A percentile compares a stretch with the other conserved stretches of the same genome.
phyloP scores from a whole-genome alignment of 768 basidiomycete genomes.

The Lactifluus subvellereus region DNA sequence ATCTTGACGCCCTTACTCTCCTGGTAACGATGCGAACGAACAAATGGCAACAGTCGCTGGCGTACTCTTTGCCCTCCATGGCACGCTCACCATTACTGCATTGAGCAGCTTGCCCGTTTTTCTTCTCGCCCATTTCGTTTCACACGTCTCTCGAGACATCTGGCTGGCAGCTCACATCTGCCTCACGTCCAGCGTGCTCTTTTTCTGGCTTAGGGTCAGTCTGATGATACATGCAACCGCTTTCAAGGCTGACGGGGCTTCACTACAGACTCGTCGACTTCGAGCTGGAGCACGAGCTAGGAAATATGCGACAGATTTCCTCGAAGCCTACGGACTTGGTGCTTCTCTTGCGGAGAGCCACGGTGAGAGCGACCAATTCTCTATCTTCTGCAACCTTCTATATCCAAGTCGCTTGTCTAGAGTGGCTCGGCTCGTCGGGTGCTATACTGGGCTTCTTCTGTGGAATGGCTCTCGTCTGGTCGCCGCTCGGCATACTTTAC shows the following conservation, averaged over 20 bases:
- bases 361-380: background rate
- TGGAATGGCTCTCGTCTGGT: slow-evolving; percentile 9
- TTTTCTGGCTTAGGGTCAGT: slow-evolving; percentile 1
- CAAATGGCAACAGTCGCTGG: background rate
- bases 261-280: background rate
- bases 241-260: background rate
- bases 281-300: background rate
- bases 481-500: slow-evolving; percentile 1
- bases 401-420: background rate
- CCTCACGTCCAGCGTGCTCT: background rate
- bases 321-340: background rate
- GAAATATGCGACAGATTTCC: background rate
- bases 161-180: slow-evolving; percentile 1
- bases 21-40: background rate
- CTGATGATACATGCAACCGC: background rate
- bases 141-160: background rate
- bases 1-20: background rate
- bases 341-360: background rate
- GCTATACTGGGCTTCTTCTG: slow-evolving; percentile 9
- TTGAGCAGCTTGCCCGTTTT: slow-evolving; percentile 4
- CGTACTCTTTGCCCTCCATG: background rate
- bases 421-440: slow-evolving; percentile 6
- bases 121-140: background rate
- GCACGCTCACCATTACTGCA: background rate
- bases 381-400: background rate